Conservation (phyloP, 495 filamentous ascomycete species). For the Penicillium angulare region DNA sequence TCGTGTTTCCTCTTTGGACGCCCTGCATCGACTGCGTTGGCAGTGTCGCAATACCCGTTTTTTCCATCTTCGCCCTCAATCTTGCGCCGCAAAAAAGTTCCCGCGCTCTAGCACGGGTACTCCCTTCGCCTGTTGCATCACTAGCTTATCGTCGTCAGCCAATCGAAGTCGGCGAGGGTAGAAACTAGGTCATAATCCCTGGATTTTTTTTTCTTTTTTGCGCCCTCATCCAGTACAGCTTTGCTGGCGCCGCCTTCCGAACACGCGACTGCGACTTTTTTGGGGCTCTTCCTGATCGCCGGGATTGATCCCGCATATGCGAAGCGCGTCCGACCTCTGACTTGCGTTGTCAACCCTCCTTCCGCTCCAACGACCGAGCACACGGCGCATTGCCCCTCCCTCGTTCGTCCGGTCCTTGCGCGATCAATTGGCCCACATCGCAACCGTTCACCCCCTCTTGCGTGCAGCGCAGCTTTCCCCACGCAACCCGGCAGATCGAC, state of each 20-base stretch:
- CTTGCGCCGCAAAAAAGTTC: constrained; percentile 26
- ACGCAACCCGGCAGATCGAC: constrained; percentile 38
- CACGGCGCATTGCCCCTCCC: constrained; percentile 13
- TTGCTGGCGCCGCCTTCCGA: constrained; percentile 19
- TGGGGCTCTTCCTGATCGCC: constrained; percentile 25
- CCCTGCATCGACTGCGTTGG: constrained; percentile 45
- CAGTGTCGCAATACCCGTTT: constrained; percentile 35
- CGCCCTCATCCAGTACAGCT: constrained; percentile 8
- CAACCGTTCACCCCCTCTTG: constrained; percentile 24
- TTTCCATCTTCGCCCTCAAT: constrained; percentile 11
- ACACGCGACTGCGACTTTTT: constrained; percentile 19
- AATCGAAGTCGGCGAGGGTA: constrained; percentile 15
- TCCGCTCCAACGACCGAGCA: constrained; percentile 7
- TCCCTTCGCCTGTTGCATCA: constrained; percentile 26
- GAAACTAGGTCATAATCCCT: constrained; percentile 12
- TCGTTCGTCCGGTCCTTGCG: constrained; percentile 20
- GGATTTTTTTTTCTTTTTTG: constrained; percentile 12
- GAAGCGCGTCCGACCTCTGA: constrained; percentile 15
- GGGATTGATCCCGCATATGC: constrained; percentile 20
- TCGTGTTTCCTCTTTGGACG: constrained; percentile 42
- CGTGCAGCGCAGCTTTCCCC: constrained; percentile 42
- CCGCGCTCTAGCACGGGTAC: constrained; percentile 28
- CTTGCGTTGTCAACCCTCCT: constrained; percentile 14
- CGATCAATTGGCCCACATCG: constrained; percentile 39
- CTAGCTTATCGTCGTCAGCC: constrained; percentile 21